These are phyloP conservation scores for Stellera chamaejasme DNA, from an alignment of 345 rosid genomes.

Conservation along the genomic window DNA sequence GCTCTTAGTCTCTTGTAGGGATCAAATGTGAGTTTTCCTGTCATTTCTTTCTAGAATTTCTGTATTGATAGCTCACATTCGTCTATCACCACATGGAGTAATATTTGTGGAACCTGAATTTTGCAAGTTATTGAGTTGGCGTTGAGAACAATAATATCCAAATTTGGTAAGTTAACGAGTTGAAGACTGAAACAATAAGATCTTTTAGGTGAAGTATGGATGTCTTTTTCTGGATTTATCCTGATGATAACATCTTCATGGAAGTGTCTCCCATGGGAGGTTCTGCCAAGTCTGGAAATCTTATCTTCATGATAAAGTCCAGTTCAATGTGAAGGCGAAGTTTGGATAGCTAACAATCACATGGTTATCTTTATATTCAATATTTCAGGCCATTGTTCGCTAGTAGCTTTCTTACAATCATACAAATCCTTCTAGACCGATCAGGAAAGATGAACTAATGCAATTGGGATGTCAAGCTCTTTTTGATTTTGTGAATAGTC, in stretches of 20 bases:
- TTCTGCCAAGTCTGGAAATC: background rate
- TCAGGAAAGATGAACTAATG: conserved; percentile 43
- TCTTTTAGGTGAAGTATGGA: too few relatives aligned
- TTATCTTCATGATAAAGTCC: background rate
- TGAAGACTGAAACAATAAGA: too few relatives aligned
- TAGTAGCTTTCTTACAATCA: conserved; percentile 58
- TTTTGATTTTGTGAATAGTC: conserved; percentile 62
- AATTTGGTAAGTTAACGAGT: too few relatives aligned
- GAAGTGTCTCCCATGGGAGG: background rate
- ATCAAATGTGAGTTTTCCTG: conserved; percentile 54
- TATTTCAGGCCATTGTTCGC: conserved; percentile 68
- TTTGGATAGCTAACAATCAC: background rate
- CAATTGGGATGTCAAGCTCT: conserved; percentile 57
- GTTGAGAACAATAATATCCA: too few relatives aligned
- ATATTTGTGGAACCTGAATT: too few relatives aligned
- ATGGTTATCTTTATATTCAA: conserved; percentile 6
- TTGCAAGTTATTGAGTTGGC: too few relatives aligned
- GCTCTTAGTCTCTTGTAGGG: conserved; percentile 52
- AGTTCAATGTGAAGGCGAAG: background rate
- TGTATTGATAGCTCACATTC: background rate
- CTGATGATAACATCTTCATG: background rate
- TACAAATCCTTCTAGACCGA: conserved; percentile 58
- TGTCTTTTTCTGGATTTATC: background rate
- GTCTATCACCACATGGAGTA: background rate
- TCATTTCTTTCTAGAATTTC: background rate